A percentile compares a stretch with the other conserved stretches of the same genome.
phyloP scores from a whole-genome alignment of 805 yeast species.

The Candida nitratophila region DNA sequence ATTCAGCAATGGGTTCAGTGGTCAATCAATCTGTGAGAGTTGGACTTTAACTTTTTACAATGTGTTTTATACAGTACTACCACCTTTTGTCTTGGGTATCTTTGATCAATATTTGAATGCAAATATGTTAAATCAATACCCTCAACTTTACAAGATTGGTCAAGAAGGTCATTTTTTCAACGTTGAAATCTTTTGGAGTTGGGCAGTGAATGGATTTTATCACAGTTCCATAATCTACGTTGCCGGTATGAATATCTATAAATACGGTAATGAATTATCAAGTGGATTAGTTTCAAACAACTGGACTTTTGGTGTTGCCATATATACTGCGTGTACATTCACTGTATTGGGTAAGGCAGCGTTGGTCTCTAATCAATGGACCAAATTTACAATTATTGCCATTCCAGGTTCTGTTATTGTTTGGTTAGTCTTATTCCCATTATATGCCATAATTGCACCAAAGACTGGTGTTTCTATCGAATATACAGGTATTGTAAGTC shows the following conservation, averaged over 20 bases:
- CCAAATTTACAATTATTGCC: slow-evolving; percentile 83
- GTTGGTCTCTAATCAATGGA: slow-evolving; percentile 86
- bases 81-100: slow-evolving; percentile 94
- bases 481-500: slow-evolving; percentile 70
- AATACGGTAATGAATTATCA: slow-evolving; percentile 56
- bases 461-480: slow-evolving; percentile 73
- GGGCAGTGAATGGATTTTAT: slow-evolving; percentile 93
- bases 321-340: slow-evolving; percentile 78
- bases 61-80: slow-evolving; percentile 87
- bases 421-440: slow-evolving; percentile 84
- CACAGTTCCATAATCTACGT: slow-evolving; percentile 84
- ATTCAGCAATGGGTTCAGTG: slow-evolving; percentile 85
- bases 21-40: slow-evolving; percentile 93
- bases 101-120: slow-evolving; percentile 96
- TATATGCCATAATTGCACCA: slow-evolving; percentile 83
- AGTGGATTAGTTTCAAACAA: slow-evolving; percentile 73
- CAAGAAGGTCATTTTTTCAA: slow-evolving; percentile 85
- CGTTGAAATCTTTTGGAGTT: slow-evolving; percentile 90
- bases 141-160: slow-evolving; percentile 87
- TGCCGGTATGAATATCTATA: slow-evolving; percentile 61
- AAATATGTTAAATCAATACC: slow-evolving; percentile 81
- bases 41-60: slow-evolving; percentile 97
- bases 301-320: slow-evolving; percentile 93
- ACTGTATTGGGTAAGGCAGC: slow-evolving; percentile 96
- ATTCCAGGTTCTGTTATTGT: slow-evolving; percentile 88